These are phyloP conservation scores for Crucihimalaya himalaica DNA, from an alignment of 345 rosid genomes.

Conservation along the genomic window DNA sequence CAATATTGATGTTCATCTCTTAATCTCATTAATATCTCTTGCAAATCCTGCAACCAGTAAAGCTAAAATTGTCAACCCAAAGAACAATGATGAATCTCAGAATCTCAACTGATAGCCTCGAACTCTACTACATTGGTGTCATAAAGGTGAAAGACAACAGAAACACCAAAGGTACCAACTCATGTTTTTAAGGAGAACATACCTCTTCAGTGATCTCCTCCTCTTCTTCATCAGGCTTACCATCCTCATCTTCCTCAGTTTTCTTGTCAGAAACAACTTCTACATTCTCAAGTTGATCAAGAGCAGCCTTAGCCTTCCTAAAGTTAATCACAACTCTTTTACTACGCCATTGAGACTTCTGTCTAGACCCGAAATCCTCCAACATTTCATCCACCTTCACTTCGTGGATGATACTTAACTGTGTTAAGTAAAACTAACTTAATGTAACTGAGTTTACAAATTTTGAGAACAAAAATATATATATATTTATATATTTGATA, in stretches of 20 bases:
- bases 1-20: constrained; percentile 79
- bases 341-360: constrained; percentile 78
- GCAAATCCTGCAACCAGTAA: constrained; percentile 69
- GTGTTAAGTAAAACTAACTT: too few relatives aligned
- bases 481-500: too few relatives aligned
- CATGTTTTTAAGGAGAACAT: constrained; percentile 9
- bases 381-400: constrained; percentile 67
- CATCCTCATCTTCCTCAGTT: constrained; percentile 56
- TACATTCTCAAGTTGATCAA: constrained; percentile 84
- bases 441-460: too few relatives aligned
- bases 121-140: neutral
- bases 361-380: constrained; percentile 80
- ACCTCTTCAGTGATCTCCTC: constrained; percentile 75
- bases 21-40: constrained; percentile 63
- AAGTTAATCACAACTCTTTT: constrained; percentile 67
- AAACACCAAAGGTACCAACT: neutral
- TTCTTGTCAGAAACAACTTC: constrained; percentile 65
- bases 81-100: constrained; percentile 8
- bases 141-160: neutral
- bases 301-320: constrained; percentile 79
- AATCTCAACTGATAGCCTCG: neutral
- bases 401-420: too few relatives aligned
- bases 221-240: constrained; percentile 60
- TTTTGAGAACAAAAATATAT: too few relatives aligned
- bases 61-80: constrained; percentile 10